Base-by-base conservation (phyloP, 2,329 filamentous ascomycete genomes). In the Pestalotiopsis sp. region DNA sequence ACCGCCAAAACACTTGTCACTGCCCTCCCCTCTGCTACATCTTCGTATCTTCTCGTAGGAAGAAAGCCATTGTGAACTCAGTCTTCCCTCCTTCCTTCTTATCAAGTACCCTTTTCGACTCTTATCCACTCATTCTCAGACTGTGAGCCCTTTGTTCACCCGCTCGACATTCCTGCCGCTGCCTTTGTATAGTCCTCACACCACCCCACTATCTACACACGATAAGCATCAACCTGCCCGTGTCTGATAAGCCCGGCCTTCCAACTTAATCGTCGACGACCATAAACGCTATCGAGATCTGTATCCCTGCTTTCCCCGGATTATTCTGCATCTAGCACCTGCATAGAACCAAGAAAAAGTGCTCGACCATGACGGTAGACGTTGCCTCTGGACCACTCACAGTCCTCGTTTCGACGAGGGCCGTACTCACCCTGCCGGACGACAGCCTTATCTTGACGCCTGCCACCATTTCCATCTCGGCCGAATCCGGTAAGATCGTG, bases 361-460 rank as follows among this genome's bases (percentile, higher is more conserved):
- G n/a, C 38, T 63, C 68, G 68, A 74, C 69, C 70, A 75, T 76
- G 75, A 71, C 72, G 56, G 62, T 68, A 61, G 58, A 71, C 52
- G 68, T 69, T 67, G 74, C 72, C 66, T 49, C 69, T 23, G 81
- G 78, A 59, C 78, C 82, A 57, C 76, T 95, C 75, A 90, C 89
- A 58, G 93, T 98, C 69, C 86, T 98, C 69, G 92, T 92, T 69
- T 98, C 96, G 1, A 92, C 91, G 31, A 89, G 95, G 75, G 93
- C 93, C 68, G 90, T 98, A 65, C 85, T 98, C 74, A 92, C 91
- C 61, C 90, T 92, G 69, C 86, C 89, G 58, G 86, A 90, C 71
- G 83, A 89, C 74, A 84, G 84, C 27, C 84, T 91, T 41, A 68
- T 86, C 31, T 82, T 97, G 61, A 94, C 92, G 2, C 91, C 94